Base-by-base conservation (phyloP, 257 asterid species). In the Solanum clarkiae region DNA sequence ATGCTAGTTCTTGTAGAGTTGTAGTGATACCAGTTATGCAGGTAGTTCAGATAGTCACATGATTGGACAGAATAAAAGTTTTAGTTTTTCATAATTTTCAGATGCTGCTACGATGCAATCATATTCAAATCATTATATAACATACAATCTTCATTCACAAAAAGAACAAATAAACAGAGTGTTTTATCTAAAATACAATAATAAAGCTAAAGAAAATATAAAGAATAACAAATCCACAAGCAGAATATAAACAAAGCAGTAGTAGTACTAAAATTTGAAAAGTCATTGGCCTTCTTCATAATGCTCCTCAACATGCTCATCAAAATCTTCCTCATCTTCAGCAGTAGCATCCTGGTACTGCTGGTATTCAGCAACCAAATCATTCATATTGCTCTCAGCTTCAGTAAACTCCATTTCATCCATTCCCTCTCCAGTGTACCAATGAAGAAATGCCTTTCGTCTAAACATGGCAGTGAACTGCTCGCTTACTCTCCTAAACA, bases 371-470 rank as follows among this genome's bases (percentile, higher is more conserved):
- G 95, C 93, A 72, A 91, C 94, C 62, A 92, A 86, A 81, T 91
- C 95, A 24, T 92, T 92, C 95, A 92, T 92, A 40, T 92, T 92
- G 80, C 95, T 92, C 90, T 91, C 95, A 0, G 94, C 95, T 68
- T 92, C 95, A 0, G 95, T 92, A 53, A 92, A 92, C 45, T 92
- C 95, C 95, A 91, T 91, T 56, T 92, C 95, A n/a, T 92, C 95
- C 95, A 91, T 92, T 13, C 94, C 95, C 71, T 92, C 93, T 9
- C 95, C 95, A 0, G 93, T 91, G 77, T 92, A 92, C 95, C 84
- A 59, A 59, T 81, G 84, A 44, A 81, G 44, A 47, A 81, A 81
- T 36, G 84, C 84, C 84, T 80, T 80, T 4, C 84, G 84, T 36
- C 84, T 80, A 36, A 56, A 80, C 84, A 80, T 80, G 84, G 84